Conservation (phyloP, 345 rosid species). For the Cochlearia excelsa region DNA sequence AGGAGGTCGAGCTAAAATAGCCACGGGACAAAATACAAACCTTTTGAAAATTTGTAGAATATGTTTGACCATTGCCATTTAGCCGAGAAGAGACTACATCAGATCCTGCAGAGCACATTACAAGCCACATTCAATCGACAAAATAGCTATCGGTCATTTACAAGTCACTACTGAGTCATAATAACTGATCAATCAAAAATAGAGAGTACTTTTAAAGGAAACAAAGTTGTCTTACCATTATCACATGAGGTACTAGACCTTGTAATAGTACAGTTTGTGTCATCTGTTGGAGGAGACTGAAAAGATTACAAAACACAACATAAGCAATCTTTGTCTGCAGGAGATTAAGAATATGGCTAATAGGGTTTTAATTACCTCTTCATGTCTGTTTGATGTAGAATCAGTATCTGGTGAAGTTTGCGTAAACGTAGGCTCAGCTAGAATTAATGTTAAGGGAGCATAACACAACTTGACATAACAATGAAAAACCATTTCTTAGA, state of each 20-base stretch:
- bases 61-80: slow-evolving; percentile 44
- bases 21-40: slow-evolving; percentile 39
- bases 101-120: slow-evolving; percentile 46
- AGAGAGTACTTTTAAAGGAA: background rate
- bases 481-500: background rate
- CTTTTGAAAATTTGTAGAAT: slow-evolving; percentile 32
- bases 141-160: slow-evolving; percentile 2
- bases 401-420: slow-evolving; percentile 13
- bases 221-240: slow-evolving; percentile 24
- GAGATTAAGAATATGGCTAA: slow-evolving; percentile 9
- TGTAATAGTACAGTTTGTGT: slow-evolving; percentile 1
- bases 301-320: slow-evolving; percentile 5
- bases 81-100: slow-evolving; percentile 39
- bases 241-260: slow-evolving; percentile 14
- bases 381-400: slow-evolving; percentile 10
- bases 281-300: slow-evolving; percentile 28
- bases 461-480: slow-evolving; percentile 13
- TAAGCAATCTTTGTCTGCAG: slow-evolving; percentile 3
- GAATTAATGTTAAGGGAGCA: slow-evolving; percentile 19
- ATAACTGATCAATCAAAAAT: background rate
- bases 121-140: slow-evolving; percentile 12
- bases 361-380: slow-evolving; percentile 10
- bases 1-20: slow-evolving; percentile 3
- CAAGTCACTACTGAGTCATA: background rate
- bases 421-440: slow-evolving; percentile 20